Conservation (phyloP, 2,329 filamentous ascomycete species). For the Colletotrichum falcatum region DNA sequence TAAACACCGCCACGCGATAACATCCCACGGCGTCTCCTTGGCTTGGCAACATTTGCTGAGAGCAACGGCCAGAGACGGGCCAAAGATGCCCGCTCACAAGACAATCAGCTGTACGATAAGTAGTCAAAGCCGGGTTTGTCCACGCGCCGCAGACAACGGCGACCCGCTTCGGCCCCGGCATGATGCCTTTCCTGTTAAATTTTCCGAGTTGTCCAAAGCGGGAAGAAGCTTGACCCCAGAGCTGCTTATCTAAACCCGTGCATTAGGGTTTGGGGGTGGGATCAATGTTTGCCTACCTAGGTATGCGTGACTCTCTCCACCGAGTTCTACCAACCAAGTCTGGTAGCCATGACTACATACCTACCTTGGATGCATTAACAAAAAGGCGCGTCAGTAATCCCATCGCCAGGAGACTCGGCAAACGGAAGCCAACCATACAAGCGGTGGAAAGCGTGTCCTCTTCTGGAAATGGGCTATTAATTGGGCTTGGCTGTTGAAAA, state of each 20-base stretch:
- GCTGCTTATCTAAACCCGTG: conserved; percentile 16
- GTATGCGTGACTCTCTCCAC: background rate
- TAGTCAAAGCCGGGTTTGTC: background rate
- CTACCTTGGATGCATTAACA: background rate
- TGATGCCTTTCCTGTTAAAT: background rate
- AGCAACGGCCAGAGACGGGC: conserved; percentile 44
- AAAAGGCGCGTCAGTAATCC: background rate
- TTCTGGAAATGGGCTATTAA: too few species aligned
- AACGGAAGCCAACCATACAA: too few species aligned
- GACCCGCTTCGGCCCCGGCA: conserved; percentile 22
- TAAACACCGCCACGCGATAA: conserved; percentile 43
- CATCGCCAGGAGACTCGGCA: background rate
- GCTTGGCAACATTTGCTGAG: conserved; percentile 30
- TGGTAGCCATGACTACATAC: background rate
- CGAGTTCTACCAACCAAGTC: background rate
- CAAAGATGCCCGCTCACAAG: conserved; percentile 44
- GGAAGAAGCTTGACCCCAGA: conserved; percentile 13
- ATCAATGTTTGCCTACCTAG: background rate
- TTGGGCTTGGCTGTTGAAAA: too few species aligned
- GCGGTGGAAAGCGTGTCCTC: too few species aligned
- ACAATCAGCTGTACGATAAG: background rate
- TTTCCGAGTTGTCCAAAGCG: background rate
- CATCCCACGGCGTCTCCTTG: background rate
- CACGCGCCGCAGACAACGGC: conserved; percentile 28
- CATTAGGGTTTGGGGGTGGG: background rate